Evolutionary conservation across 2,329 filamentous ascomycete species (phyloP), one percentile per base, ranked within the genome.

Genomic region (Cladobotryum mycophilum): DNA sequence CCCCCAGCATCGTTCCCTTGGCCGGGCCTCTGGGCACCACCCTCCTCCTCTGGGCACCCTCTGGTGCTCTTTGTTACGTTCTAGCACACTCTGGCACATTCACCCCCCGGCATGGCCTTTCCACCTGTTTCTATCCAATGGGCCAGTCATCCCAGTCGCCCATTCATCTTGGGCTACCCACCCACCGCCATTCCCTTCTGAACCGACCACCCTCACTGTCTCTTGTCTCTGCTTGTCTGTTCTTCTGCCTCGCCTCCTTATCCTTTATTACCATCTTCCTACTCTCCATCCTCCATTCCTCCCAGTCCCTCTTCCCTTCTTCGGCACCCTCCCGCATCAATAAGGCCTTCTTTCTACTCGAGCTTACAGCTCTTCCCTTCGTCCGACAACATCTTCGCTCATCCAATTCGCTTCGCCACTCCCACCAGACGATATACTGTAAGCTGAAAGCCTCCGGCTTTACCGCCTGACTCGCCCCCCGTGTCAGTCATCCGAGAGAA

Each of bases 301-400:
- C 58, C 60, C 61, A 61, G 60, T 61, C 55, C 56, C 60, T 60
- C 63, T 64, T 60, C 60, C 59, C 57, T 58, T 61, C 56, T 58
- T 56, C 58, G 59, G 59, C 55, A 58, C 58, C 51, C 59, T 37
- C 37, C 48, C 54, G 47, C 44, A 60, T 60, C 58, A 54, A 58
- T 62, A 64, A 62, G 62, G 56, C 62, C 63, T 63, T 67, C 63
- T 64, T 64, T 62, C 62, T 64, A 63, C 61, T 67, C 60, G 60
- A 66, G 61, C 61, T 66, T 68, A 59, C 61, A 55, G 57, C 60
- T 57, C 57, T 58, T 57, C 58, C 52, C 55, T 53, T 47, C 56
- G 48, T 53, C 53, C 48, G 47, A 54, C 52, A 48, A 50, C 52
- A 49, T 52, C 51, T 53, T 54, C 52, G 47, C 47, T 43, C 45